Base-by-base conservation (phyloP, 2,329 filamentous ascomycete genomes). In the Pseudogymnoascus sp. region DNA sequence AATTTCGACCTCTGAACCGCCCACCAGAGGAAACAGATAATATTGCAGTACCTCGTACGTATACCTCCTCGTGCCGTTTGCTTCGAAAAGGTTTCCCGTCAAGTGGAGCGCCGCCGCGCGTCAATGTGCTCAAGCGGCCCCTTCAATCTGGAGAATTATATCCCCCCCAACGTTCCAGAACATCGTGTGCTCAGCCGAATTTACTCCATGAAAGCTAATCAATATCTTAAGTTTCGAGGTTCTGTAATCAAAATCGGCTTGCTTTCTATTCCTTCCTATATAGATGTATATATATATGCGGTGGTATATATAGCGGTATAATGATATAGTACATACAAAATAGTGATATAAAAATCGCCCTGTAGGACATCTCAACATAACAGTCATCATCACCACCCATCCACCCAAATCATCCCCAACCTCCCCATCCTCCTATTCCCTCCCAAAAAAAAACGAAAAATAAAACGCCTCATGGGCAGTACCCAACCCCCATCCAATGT, bases 291-390 rank as follows among this genome's bases (percentile, higher is more conserved):
- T 47, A 47, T 26, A 29, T 47, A 45, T 18, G 42, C 10, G 42
- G 21, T 47, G 45, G 29, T n/a, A 51, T 51, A 51, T 51, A 26
- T 29, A 51, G 45, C 45, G 45, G 23, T 26, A 51, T 51, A 29
- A 51, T 51, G 42, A 29, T 51, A 51, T 51, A 51, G 45, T 51
- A 51, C 45, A 51, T 23, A 29, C 45, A 29, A 29, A 34, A 51
- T 23, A 51, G 45, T 29, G 45, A 51, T 51, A 51, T 29, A 29
- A 29, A 51, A 51, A 51, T 51, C 45, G 45, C 45, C 45, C 45
- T 51, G 45, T 29, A 29, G 45, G 45, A 51, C 45, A 51, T 51
- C 45, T 51, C 45, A 51, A 51, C 45, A 29, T 51, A 51, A 51
- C 45, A 51, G 45, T 51, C 45, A 51, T 51, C 45, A 51, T 29